These are phyloP conservation scores for Letharia columbiana DNA, from an alignment of 495 filamentous ascomycete species.

Conservation along the genomic window DNA sequence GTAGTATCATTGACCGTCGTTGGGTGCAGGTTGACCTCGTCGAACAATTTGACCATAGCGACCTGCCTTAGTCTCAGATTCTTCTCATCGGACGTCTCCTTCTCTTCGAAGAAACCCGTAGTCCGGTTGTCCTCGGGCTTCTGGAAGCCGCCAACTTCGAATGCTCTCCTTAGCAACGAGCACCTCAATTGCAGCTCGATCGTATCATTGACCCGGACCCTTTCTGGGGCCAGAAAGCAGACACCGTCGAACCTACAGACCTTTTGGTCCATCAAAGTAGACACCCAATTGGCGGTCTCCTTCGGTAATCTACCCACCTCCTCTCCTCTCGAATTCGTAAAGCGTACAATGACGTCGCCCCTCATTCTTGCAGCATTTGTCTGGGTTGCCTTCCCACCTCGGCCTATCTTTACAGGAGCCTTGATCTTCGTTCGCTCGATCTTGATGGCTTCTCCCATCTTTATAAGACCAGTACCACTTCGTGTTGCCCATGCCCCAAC, in stretches of 20 bases:
- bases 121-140: constrained; percentile 55
- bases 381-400: constrained; percentile 41
- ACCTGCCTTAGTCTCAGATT: constrained; percentile 79
- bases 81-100: constrained; percentile 80
- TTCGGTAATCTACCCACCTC: constrained; percentile 86
- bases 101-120: constrained; percentile 64
- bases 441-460: constrained; percentile 66
- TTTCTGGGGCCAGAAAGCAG: constrained; percentile 85
- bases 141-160: constrained; percentile 51
- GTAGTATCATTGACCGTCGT: constrained; percentile 63
- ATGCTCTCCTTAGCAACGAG: constrained; percentile 64
- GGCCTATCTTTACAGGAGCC: constrained; percentile 44
- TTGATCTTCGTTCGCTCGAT: constrained; percentile 82
- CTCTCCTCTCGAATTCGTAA: constrained; percentile 68
- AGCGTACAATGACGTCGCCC: constrained; percentile 85
- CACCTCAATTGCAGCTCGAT: constrained; percentile 80
- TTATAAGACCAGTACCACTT: constrained; percentile 64
- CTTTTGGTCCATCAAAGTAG: constrained; percentile 83
- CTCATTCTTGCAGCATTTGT: constrained; percentile 35
- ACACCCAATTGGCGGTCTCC: constrained; percentile 90
- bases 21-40: constrained; percentile 77
- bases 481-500: constrained; percentile 88
- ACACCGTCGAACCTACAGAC: constrained; percentile 79
- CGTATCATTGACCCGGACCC: constrained; percentile 81
- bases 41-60: constrained; percentile 77